Conservation (phyloP, 805 yeast genomes). For the Isabelozyma gotoi region DNA sequence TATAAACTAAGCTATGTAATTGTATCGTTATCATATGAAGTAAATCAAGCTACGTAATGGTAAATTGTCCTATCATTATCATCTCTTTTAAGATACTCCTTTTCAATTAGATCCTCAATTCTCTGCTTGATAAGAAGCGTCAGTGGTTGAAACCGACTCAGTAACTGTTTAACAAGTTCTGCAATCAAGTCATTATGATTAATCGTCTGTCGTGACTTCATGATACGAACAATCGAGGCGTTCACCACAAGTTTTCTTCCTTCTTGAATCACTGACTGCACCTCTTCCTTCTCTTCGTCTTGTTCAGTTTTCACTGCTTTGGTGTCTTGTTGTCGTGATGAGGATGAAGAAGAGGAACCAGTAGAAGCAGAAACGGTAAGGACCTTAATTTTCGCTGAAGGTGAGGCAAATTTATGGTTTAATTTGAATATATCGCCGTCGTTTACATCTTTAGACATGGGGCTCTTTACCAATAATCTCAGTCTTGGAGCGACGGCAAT, state of each 20-base stretch:
- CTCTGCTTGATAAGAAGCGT: constrained; percentile 67
- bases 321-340: not conserved
- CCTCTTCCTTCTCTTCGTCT: constrained; percentile 53
- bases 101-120: constrained; percentile 71
- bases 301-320: constrained; percentile 40
- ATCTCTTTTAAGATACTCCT: constrained; percentile 79
- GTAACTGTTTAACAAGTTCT: constrained; percentile 60
- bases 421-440: constrained; percentile 63
- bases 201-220: constrained; percentile 70
- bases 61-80: constrained; percentile 57
- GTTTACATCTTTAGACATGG: constrained; percentile 71
- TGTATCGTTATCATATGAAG: not conserved
- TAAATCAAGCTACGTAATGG: constrained; percentile 60
- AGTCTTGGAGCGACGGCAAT: constrained; percentile 82
- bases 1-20: too few relatives aligned
- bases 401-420: constrained; percentile 67
- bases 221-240: constrained; percentile 85
- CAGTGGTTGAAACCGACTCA: constrained; percentile 66
- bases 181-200: constrained; percentile 66
- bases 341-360: constrained; percentile 4
- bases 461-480: constrained; percentile 69
- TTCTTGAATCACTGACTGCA: constrained; percentile 56
- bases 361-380: constrained; percentile 53
- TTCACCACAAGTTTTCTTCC: constrained; percentile 70
- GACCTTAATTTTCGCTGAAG: constrained; percentile 70